phyloP scores from a whole-genome alignment of 73 alveolate species.

The Paramecium caudatum region DNA sequence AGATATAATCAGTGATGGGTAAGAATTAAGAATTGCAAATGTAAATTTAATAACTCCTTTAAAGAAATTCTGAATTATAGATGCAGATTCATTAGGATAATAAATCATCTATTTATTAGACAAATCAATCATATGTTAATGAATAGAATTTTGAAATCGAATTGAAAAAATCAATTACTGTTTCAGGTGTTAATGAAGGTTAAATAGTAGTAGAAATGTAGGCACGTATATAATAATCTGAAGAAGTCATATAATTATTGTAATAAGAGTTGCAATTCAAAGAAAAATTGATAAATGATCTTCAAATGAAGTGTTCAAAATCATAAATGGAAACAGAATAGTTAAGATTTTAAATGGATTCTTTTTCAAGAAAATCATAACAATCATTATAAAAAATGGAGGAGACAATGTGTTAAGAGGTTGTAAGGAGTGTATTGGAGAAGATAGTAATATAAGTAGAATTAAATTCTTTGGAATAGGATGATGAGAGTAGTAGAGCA shows the following conservation, averaged over 20 bases:
- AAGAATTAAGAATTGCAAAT: slow-evolving; percentile 24
- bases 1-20: background rate
- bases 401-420: slow-evolving; percentile 58
- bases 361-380: slow-evolving; percentile 19
- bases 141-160: slow-evolving; percentile 56
- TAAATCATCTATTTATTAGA: background rate
- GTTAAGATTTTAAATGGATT: slow-evolving; percentile 1
- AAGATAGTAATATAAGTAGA: slow-evolving; percentile 43
- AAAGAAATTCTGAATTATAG: background rate
- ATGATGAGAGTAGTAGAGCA: slow-evolving; percentile 55
- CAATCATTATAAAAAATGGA: slow-evolving; percentile 64
- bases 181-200: slow-evolving; percentile 44
- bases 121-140: slow-evolving; percentile 26
- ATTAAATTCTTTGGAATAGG: slow-evolving; percentile 44
- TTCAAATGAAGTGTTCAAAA: background rate
- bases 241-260: background rate
- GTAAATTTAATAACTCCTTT: background rate
- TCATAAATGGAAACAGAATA: slow-evolving; percentile 7
- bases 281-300: slow-evolving; percentile 8
- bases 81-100: background rate
- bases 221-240: background rate
- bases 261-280: background rate
- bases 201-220: slow-evolving; percentile 47
- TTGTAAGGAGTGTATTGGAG: slow-evolving; percentile 45
- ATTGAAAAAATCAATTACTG: slow-evolving; percentile 46